Conservation (phyloP, 225 moss, liverwort and hornwort species). For the Physcomitrellopsis africana region DNA sequence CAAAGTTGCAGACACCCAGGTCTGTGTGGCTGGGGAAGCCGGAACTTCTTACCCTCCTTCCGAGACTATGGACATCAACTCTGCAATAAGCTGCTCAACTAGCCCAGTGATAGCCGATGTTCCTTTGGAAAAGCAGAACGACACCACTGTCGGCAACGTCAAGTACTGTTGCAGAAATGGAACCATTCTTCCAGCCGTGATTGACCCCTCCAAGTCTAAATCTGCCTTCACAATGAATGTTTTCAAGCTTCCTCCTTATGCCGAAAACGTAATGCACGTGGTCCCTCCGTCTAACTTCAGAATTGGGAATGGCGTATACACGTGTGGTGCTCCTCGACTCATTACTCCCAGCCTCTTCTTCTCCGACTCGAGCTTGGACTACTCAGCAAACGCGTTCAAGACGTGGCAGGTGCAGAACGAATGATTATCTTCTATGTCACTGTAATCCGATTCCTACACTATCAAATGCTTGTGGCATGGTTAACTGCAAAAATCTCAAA, state of each 20-base stretch:
- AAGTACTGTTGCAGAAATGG: constrained; percentile 67
- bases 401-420: constrained; percentile 63
- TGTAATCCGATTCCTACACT: constrained; percentile 28
- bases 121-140: constrained; percentile 24
- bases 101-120: constrained; percentile 63
- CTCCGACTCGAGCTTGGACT: constrained; percentile 18
- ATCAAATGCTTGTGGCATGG: neutral
- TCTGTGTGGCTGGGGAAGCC: constrained; percentile 46
- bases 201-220: constrained; percentile 57
- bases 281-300: constrained; percentile 52
- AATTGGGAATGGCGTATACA: constrained; percentile 39
- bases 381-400: constrained; percentile 25
- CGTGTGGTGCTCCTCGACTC: constrained; percentile 43
- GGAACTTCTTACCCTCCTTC: constrained; percentile 19
- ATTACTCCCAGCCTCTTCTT: constrained; percentile 51
- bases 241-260: constrained; percentile 23
- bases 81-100: constrained; percentile 53
- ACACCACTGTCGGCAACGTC: constrained; percentile 36
- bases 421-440: constrained; percentile 30
- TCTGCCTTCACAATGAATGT: constrained; percentile 58
- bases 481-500: neutral
- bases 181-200: constrained; percentile 50
- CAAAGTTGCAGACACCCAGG: constrained; percentile 39
- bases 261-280: neutral
- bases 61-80: constrained; percentile 32